phyloP scores from a whole-genome alignment of 805 yeast genomes.

The Candida nitratophila region DNA sequence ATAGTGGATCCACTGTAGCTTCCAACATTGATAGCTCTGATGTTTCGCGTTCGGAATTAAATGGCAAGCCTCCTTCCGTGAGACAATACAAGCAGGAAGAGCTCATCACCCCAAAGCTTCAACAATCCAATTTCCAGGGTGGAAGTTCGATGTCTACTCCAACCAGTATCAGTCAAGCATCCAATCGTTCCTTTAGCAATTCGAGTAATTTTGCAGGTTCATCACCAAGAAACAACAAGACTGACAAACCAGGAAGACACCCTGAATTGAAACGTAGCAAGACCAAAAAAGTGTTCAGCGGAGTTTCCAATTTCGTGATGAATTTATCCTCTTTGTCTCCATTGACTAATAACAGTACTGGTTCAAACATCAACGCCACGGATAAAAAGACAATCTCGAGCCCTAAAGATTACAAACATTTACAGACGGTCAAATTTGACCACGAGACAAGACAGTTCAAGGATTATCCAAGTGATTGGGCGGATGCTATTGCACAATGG shows the following conservation, averaged over 20 bases:
- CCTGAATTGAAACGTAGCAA: conserved; percentile 23
- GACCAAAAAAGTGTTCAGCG: conserved; percentile 51
- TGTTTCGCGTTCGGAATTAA: too few species aligned
- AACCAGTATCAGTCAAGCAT: too few species aligned
- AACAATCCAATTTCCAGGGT: neutral
- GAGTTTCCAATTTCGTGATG: conserved; percentile 38
- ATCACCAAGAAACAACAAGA: neutral
- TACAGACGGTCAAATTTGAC: conserved; percentile 91
- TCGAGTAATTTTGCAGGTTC: neutral
- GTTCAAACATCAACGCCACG: neutral
- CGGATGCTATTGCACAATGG: conserved; percentile 58
- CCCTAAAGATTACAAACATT: conserved; percentile 85
- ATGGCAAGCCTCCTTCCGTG: too few species aligned
- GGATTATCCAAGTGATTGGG: conserved; percentile 94
- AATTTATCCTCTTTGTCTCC: conserved; percentile 9
- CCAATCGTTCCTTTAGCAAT: neutral
- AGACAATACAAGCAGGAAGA: neutral
- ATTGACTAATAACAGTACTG: neutral
- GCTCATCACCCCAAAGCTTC: neutral
- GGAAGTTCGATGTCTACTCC: neutral
- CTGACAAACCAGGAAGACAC: neutral
- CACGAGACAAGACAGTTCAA: conserved; percentile 78
- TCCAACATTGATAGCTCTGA: neutral
- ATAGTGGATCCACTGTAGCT: neutral
- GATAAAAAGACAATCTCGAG: conserved; percentile 52